Base-by-base conservation (phyloP, 2,329 filamentous ascomycete species). In the Botrytis hyacinthi region DNA sequence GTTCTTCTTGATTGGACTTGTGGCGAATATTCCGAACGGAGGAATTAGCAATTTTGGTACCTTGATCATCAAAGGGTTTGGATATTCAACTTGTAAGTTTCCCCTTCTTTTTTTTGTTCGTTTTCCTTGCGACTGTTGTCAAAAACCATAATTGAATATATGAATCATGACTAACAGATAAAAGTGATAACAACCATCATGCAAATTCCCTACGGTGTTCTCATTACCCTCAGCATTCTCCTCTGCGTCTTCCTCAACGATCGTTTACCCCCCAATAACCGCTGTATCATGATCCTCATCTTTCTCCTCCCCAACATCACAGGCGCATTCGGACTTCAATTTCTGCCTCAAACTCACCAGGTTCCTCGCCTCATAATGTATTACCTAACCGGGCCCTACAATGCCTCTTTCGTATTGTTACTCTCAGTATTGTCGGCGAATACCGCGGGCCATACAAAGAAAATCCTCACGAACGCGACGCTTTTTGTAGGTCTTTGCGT, bases 1-100 rank as follows among this genome's bases (percentile, higher is more conserved):
- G 18, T 77, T 80, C 70, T 88, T 88, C 74, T 61, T 85, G 10
- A 79, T 89, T n/a, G 86, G 85, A 0, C 74, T 84, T 20, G 83
- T 88, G 74, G 83, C 82, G 73, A 89, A 88, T 75, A 81, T 86
- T 4, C 84, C 84, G 0, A 89, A 89, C 72, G 88, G 87, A 5
- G 88, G 87, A 9, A 87, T 89, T 69, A 84, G 83, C 1, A 89
- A 88, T 72, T 89, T 89, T 74, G 85, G 85, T 32, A 88, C 86
- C 0, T 80, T 89, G 51, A 88, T 90, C 73, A 88, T 89, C 76
- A 1, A 86, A 87, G 88, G 10, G 89, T 89, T 79, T 83, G 76
- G 76, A 37, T 78, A 76, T 61, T 69, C 82, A 2, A 85, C 86
- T 0, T 82, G 70, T 51, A 63, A 63, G 69, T 63, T 54, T 35